Evolutionary conservation across 1,284 basidiomycete species (phyloP), one percentile per base, ranked within the genome.

Genomic region (Cryptococcus floricola): DNA sequence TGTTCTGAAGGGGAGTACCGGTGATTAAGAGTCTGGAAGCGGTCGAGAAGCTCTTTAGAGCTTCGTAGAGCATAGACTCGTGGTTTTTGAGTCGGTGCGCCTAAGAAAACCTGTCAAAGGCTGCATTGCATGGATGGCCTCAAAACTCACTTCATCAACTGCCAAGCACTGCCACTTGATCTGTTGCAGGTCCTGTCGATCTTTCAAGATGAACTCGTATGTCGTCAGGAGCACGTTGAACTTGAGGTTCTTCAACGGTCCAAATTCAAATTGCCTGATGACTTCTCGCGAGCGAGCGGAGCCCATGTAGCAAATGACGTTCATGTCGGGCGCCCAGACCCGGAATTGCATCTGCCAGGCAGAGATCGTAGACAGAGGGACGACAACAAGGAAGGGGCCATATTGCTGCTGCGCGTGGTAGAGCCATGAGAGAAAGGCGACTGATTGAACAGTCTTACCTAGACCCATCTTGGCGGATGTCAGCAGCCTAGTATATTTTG

Each of bases 61-160:
- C 92, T 71, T 98, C 93, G 77, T 98, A 98, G 47, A 98, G 79
- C 78, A 98, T 95, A 64, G 91, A 91, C 76, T 98, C 95, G 53
- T 90, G 91, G 78, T 98, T 98, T 81, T 99, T 98, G 63, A 99
- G 79, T 27, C 96, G 89, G 79, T 99, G 96, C 6, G 96, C 96
- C 87, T 91, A 66, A 13, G 7, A 31, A 45, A 39, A 18, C 27
- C 10, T 50, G 37, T 39, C 45, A 53, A 47, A 14, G 39, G 6
- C n/a, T 19, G 19, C 23, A 23, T 37, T 27, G 28, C 16, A 31
- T 7, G 9, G 28, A 28, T 18, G 25, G 16, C 52, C 5, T 49
- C 23, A 46, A 39, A 42, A 68, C 81, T 28, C 49, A 89, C 90
- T 83, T 98, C 96, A 69, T 98, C 96, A 27, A 98, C 95, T 54